phyloP scores from a whole-genome alignment of 176 grass and related monocot genomes.

The Triticum aestivum region IWGSC_CS_RefSeq_v2.1 NC_057806.1:89787761-89788260 shows the following conservation, averaged over 20 bases:
- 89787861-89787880: neutral
- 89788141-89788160: slow-evolving; percentile 71
- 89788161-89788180: slow-evolving; percentile 64
- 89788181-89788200: slow-evolving; percentile 77
- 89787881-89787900: neutral
- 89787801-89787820: neutral
- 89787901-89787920: neutral
- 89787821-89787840: slow-evolving; percentile 2
- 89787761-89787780: slow-evolving; percentile 81
- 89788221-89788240: slow-evolving; percentile 67
- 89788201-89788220: slow-evolving; percentile 68
- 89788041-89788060: neutral
- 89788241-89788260: slow-evolving; percentile 87
- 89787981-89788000: neutral
- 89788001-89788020: neutral
- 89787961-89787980: neutral
- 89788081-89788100: slow-evolving; percentile 34
- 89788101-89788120: slow-evolving; percentile 67
- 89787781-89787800: slow-evolving; percentile 43
- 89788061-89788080: slow-evolving; percentile 2
- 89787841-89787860: neutral
- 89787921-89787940: neutral
- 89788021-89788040: neutral
- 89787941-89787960: neutral
- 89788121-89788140: slow-evolving; percentile 70